Conservation (phyloP, 805 yeast genomes). For the Saccharomycopsis selenospora region DNA sequence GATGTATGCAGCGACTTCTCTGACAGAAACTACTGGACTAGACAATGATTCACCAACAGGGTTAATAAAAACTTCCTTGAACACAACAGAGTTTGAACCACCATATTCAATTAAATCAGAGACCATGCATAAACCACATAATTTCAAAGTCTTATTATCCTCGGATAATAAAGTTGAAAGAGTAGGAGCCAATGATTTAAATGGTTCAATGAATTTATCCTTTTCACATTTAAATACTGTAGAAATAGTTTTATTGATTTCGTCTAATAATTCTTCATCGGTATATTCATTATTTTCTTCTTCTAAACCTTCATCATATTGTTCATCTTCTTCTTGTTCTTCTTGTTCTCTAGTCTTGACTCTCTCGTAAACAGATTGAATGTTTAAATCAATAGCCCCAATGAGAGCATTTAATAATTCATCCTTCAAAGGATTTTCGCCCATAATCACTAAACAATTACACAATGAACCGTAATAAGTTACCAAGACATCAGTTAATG, state of each 20-base stretch:
- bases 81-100: slow-evolving; percentile 59
- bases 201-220: slow-evolving; percentile 52
- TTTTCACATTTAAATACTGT: slow-evolving; percentile 60
- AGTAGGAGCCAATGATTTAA: slow-evolving; percentile 57
- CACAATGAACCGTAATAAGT: slow-evolving; percentile 69
- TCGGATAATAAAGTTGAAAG: slow-evolving; percentile 56
- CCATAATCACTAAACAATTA: slow-evolving; percentile 59
- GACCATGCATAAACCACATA: slow-evolving; percentile 73
- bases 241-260: slow-evolving; percentile 68
- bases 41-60: slow-evolving; percentile 61
- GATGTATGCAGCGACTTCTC: slow-evolving; percentile 82
- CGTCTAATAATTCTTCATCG: slow-evolving; percentile 86
- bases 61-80: slow-evolving; percentile 56
- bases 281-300: slow-evolving; percentile 77
- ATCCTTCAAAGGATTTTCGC: slow-evolving; percentile 50
- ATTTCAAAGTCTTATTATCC: slow-evolving; percentile 57
- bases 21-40: slow-evolving; percentile 55
- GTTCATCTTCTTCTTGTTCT: slow-evolving; percentile 69
- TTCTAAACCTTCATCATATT: slow-evolving; percentile 74
- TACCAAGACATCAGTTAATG: slow-evolving; percentile 74
- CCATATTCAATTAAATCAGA: slow-evolving; percentile 77
- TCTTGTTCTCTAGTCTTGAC: slow-evolving; percentile 64
- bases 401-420: slow-evolving; percentile 51
- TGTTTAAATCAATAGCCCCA: slow-evolving; percentile 49
- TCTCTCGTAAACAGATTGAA: slow-evolving; percentile 63